Evolutionary conservation across 345 rosid species (phyloP), one percentile per base, ranked within the genome.

Genomic region (Adansonia digitata): DNA sequence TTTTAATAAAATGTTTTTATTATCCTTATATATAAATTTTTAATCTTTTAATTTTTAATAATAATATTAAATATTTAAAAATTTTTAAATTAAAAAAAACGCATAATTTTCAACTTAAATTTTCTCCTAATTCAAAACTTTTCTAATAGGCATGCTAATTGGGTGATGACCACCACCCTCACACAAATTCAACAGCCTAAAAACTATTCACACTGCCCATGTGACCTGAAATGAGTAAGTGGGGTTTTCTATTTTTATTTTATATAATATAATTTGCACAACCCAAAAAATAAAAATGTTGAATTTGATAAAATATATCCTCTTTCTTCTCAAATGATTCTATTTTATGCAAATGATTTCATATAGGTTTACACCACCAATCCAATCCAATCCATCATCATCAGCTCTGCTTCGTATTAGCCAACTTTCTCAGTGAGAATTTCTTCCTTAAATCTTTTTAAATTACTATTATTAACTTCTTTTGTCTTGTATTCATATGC

Each of bases 401-500:
- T 68, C 39, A 29, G 9, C 72, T 68, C 72, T 46, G 52, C 24
- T 46, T 68, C 56, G 40, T 46, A 68, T 27, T 68, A 27, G 57
- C 27, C 72, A 68, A 68, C 56, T 31, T 35, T 48, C 18, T 5
- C 17, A 17, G 18, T 17, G 5, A 15, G 7, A 48, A 14, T 48
- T 48, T 51, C 61, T 10, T 27, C 27, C 13, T 55, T 15, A 29
- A 18, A 0, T 3, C 7, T 64, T 64, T 35, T n/a, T n/a, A 64
- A 20, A 37, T 20, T 40, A 20, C 26, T 64, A 64, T 5, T 63
- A 37, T 48, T 37, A 64, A 64, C 46, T 20, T 39, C 45, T n/a
- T 64, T 39, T 64, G 46, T 64, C 29, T 10, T 39, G 22, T 31
- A 61, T 31, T 60, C 40, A 60, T 60, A 31, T 31, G 65, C 22